These are phyloP conservation scores for Homolaphlyctis polyrhiza DNA, from an alignment of 371 early-diverging fungal species.

Conservation along the genomic window DNA sequence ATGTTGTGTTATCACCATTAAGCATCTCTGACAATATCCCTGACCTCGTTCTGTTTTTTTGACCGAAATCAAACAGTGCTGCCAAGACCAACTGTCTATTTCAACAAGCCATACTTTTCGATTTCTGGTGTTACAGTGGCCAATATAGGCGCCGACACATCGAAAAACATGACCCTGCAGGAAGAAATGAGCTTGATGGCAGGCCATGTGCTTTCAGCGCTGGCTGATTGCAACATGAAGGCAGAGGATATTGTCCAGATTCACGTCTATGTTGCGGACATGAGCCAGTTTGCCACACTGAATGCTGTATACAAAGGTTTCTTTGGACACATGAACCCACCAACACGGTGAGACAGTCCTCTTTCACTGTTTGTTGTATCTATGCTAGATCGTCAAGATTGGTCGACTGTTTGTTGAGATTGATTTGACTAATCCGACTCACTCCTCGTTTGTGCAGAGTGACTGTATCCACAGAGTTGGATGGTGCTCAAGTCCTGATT, in stretches of 20 bases:
- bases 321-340: conserved; percentile 61
- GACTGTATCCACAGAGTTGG: conserved; percentile 43
- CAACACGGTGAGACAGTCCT: conserved; percentile 61
- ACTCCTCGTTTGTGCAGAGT: conserved; percentile 19
- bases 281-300: conserved; percentile 58
- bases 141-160: not conserved
- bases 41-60: too few species aligned
- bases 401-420: too few species aligned
- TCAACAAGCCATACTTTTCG: conserved; percentile 8
- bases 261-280: conserved; percentile 58
- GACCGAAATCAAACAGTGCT: too few species aligned
- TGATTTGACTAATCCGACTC: not conserved
- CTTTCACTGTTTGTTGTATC: not conserved
- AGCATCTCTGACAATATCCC: too few species aligned
- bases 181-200: not conserved
- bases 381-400: not conserved
- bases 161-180: not conserved
- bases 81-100: conserved; percentile 6
- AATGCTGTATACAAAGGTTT: conserved; percentile 58
- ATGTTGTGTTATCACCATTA: too few species aligned
- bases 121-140: conserved; percentile 12
- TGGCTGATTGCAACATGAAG: conserved; percentile 9
- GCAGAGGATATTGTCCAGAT: conserved; percentile 56
- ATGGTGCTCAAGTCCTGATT: conserved; percentile 44
- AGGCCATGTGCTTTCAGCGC: not conserved